Conservation (phyloP, 345 rosid species). For the Salix brachista region DNA sequence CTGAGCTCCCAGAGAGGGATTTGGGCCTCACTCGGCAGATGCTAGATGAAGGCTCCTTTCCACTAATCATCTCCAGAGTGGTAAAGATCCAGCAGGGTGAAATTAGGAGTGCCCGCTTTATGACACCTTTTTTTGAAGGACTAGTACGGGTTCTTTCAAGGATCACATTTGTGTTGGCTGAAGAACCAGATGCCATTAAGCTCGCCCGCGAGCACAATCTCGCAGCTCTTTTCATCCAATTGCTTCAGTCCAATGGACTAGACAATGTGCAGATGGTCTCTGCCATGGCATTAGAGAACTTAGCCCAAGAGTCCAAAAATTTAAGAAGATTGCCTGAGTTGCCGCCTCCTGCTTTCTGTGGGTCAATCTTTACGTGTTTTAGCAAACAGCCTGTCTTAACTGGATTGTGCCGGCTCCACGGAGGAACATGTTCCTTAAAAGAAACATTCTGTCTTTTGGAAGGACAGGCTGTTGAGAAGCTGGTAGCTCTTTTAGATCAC, state of each 20-base stretch:
- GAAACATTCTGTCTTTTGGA: conserved; percentile 83
- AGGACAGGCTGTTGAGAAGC: conserved; percentile 77
- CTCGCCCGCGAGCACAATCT: conserved; percentile 68
- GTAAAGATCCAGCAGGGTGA: conserved; percentile 64
- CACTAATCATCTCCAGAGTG: conserved; percentile 50
- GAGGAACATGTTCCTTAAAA: conserved; percentile 68
- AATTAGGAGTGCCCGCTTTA: conserved; percentile 61
- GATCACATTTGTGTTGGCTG: conserved; percentile 67
- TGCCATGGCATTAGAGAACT: conserved; percentile 84
- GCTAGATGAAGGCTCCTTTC: conserved; percentile 74
- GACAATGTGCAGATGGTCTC: conserved; percentile 78
- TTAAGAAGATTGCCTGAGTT: conserved; percentile 68
- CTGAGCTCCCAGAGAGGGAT: conserved; percentile 95
- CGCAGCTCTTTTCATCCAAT: conserved; percentile 59
- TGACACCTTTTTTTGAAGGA: conserved; percentile 75
- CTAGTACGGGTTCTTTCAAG: conserved; percentile 72
- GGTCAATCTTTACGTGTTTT: conserved; percentile 63
- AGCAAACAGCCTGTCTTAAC: conserved; percentile 56
- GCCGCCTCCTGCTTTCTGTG: conserved; percentile 59
- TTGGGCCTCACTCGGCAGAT: conserved; percentile 78
- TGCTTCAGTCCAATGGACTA: conserved; percentile 67
- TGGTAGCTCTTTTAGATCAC: conserved; percentile 89
- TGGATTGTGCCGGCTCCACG: conserved; percentile 76
- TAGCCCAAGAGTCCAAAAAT: conserved; percentile 73
- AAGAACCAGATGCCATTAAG: conserved; percentile 55